These are phyloP conservation scores for Trypanosoma melophagium DNA, from an alignment of 208 protist genomes.

Conservation along the genomic window DNA sequence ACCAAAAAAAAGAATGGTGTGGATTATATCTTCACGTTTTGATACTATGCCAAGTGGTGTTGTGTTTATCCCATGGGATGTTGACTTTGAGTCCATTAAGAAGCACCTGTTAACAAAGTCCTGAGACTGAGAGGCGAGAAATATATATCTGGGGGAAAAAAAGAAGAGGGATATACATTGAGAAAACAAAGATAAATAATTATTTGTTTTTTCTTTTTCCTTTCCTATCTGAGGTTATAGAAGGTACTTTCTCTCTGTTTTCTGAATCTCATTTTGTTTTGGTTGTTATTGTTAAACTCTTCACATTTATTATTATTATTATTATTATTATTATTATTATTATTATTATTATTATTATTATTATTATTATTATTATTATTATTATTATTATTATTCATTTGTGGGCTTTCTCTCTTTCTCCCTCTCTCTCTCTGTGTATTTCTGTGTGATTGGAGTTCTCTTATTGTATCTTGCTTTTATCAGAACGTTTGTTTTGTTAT, in stretches of 20 bases:
- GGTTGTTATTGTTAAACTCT: conserved; percentile 5
- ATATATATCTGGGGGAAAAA: too few relatives aligned
- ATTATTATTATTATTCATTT: too few relatives aligned
- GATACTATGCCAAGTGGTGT: conserved; percentile 81
- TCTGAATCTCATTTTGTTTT: neutral
- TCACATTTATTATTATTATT: neutral
- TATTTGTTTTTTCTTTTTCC: too few relatives aligned
- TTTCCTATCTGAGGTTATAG: too few relatives aligned
- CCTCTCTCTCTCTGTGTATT: too few relatives aligned
- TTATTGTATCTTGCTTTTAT: conserved; percentile 1
- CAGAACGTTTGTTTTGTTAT: neutral
- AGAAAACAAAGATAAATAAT: too few relatives aligned
- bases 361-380: neutral
- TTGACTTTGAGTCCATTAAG: conserved; percentile 82
- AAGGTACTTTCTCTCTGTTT: conserved; percentile 5
- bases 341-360: neutral
- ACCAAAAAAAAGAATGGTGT: conserved; percentile 66
- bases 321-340: conserved; percentile 13
- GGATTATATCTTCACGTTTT: conserved; percentile 76
- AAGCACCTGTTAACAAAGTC: conserved; percentile 42
- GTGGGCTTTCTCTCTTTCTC: too few relatives aligned
- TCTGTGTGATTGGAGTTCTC: too few relatives aligned
- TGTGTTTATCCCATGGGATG: conserved; percentile 76
- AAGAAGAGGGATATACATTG: too few relatives aligned
- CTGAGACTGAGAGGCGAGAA: conserved; percentile 10